These are phyloP conservation scores for Eutrema salsugineum DNA, from an alignment of 441 rosid species.

Conservation along the genomic window DNA sequence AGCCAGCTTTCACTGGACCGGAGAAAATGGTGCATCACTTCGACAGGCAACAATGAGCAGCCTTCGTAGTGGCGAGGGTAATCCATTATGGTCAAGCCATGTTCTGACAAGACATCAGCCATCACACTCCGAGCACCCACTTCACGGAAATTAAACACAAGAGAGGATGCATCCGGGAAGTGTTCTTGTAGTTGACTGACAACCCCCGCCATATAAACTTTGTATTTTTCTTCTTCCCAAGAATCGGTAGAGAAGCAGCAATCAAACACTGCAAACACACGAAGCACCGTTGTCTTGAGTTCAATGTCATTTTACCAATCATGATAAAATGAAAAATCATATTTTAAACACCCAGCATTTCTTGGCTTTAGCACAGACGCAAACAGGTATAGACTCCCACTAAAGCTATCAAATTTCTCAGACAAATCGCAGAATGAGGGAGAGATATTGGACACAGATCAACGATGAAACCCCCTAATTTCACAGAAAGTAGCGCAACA, in stretches of 20 bases:
- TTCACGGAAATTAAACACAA: slow-evolving; percentile 88
- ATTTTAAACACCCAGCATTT: background rate
- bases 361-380: background rate
- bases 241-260: slow-evolving; percentile 76
- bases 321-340: background rate
- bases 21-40: slow-evolving; percentile 84
- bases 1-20: slow-evolving; percentile 97
- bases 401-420: background rate
- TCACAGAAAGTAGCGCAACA: background rate
- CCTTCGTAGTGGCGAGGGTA: slow-evolving; percentile 94
- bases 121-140: slow-evolving; percentile 57
- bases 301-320: background rate
- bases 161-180: slow-evolving; percentile 73
- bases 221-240: slow-evolving; percentile 65
- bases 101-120: slow-evolving; percentile 58
- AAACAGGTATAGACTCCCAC: background rate
- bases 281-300: background rate
- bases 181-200: slow-evolving; percentile 68
- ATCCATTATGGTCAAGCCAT: slow-evolving; percentile 92
- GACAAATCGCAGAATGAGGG: background rate
- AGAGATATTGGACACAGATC: background rate
- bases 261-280: slow-evolving; percentile 63
- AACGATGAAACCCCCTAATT: background rate
- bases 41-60: slow-evolving; percentile 79
- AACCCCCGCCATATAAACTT: slow-evolving; percentile 56